phyloP scores from a whole-genome alignment of 1,284 basidiomycete genomes.

The Leccinum olivaceoglutinosum region DNA sequence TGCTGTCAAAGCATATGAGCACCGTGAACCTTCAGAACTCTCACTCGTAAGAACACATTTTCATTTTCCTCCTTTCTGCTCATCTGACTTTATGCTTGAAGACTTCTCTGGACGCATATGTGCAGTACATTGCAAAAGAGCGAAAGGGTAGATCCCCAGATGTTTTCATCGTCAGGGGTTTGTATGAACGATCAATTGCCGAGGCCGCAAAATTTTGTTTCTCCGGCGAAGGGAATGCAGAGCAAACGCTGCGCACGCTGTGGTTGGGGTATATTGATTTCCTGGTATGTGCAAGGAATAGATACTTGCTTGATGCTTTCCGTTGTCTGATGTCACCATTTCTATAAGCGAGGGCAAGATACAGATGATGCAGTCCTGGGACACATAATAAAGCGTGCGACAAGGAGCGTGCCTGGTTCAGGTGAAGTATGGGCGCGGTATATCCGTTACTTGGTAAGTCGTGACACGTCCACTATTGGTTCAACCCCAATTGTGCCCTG shows the following conservation, averaged over 20 bases:
- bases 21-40: slow-evolving; percentile 56
- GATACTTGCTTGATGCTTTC: background rate
- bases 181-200: slow-evolving; percentile 78
- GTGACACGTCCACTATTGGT: background rate
- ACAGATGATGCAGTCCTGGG: slow-evolving; percentile 38
- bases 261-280: slow-evolving; percentile 64
- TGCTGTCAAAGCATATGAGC: slow-evolving; percentile 56
- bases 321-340: slow-evolving; percentile 3
- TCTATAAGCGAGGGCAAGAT: slow-evolving; percentile 43
- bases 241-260: slow-evolving; percentile 54
- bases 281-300: slow-evolving; percentile 32
- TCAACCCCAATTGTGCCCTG: background rate
- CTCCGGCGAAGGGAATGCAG: slow-evolving; percentile 45
- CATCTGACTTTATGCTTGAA: slow-evolving; percentile 5
- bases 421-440: slow-evolving; percentile 73
- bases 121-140: slow-evolving; percentile 61
- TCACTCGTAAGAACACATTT: slow-evolving; percentile 40
- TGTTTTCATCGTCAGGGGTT: slow-evolving; percentile 47
- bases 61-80: slow-evolving; percentile 3
- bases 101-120: slow-evolving; percentile 56
- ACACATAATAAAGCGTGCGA: slow-evolving; percentile 45
- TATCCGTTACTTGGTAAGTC: slow-evolving; percentile 56
- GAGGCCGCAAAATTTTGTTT: slow-evolving; percentile 59
- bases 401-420: slow-evolving; percentile 62
- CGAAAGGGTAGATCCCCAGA: slow-evolving; percentile 62